These are phyloP conservation scores for Heliamphora exappendiculata DNA, from an alignment of 148 eudicot species.

Conservation along the genomic window DNA sequence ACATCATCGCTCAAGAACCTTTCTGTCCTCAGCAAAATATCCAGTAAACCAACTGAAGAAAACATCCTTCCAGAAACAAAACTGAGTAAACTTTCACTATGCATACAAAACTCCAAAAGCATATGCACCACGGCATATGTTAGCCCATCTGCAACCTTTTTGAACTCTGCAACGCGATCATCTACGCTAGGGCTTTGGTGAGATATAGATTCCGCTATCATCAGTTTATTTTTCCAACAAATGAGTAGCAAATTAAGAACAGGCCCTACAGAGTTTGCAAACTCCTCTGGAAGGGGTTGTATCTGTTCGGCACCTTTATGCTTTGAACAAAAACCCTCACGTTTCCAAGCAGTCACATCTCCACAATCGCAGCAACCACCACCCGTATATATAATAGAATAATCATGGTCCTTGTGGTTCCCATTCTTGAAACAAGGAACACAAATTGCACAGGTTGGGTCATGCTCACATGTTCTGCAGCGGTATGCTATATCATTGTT, in stretches of 20 bases:
- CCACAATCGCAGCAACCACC: slow-evolving; percentile 99
- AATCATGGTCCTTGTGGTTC: slow-evolving; percentile 83
- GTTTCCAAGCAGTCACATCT: slow-evolving; percentile 98
- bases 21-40: slow-evolving; percentile 70
- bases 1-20: slow-evolving; percentile 46
- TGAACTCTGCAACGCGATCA: slow-evolving; percentile 25
- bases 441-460: slow-evolving; percentile 98
- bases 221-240: slow-evolving; percentile 54
- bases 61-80: slow-evolving; percentile 60
- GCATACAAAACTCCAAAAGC: slow-evolving; percentile 75
- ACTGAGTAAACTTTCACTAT: slow-evolving; percentile 89
- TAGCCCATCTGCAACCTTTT: slow-evolving; percentile 44
- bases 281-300: slow-evolving; percentile 68
- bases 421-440: slow-evolving; percentile 97
- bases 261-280: slow-evolving; percentile 64
- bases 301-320: slow-evolving; percentile 94
- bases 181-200: slow-evolving; percentile 24
- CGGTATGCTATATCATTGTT: slow-evolving; percentile 85
- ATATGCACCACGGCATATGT: slow-evolving; percentile 51
- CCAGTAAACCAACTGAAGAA: slow-evolving; percentile 50
- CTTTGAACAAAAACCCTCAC: slow-evolving; percentile 89
- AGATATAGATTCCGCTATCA: slow-evolving; percentile 29
- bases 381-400: slow-evolving; percentile 84
- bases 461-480: slow-evolving; percentile 96
- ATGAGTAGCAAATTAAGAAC: slow-evolving; percentile 56